phyloP scores from a whole-genome alignment of 345 rosid genomes.

The Eutrema japonicum region DNA sequence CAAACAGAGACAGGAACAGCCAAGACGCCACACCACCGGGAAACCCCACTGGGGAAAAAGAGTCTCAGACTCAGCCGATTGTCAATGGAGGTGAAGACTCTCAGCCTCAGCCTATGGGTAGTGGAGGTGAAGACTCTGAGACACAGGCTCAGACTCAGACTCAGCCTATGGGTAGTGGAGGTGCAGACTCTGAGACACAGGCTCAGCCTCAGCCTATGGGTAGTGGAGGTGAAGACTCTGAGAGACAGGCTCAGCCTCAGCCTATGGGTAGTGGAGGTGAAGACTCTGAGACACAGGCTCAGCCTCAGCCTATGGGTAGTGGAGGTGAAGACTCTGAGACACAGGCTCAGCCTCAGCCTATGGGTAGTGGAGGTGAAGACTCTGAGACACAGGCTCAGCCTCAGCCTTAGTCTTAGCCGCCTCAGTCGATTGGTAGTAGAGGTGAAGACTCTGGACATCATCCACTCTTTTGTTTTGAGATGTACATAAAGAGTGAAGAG shows the following conservation, averaged over 20 bases:
- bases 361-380: conserved; percentile 2
- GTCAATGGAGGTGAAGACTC: neutral
- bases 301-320: neutral
- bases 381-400: neutral
- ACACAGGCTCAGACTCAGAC: neutral
- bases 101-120: neutral
- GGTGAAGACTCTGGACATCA: conserved; percentile 17
- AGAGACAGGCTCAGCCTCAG: conserved; percentile 7
- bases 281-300: neutral
- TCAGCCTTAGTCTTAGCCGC: neutral
- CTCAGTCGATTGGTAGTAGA: conserved; percentile 7
- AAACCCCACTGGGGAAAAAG: conserved; percentile 2
- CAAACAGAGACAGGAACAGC: conserved; percentile 50
- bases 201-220: neutral
- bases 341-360: neutral
- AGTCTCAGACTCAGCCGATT: conserved; percentile 11
- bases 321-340: neutral
- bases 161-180: neutral
- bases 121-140: neutral
- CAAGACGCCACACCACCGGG: conserved; percentile 36
- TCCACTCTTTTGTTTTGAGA: conserved; percentile 36
- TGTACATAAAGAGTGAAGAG: conserved; percentile 43
- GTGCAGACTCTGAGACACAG: neutral
- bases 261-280: neutral
- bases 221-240: neutral